Evolutionary conservation across 768 basidiomycete species (phyloP).

Genomic region (Serpula lacrymans): DNA sequence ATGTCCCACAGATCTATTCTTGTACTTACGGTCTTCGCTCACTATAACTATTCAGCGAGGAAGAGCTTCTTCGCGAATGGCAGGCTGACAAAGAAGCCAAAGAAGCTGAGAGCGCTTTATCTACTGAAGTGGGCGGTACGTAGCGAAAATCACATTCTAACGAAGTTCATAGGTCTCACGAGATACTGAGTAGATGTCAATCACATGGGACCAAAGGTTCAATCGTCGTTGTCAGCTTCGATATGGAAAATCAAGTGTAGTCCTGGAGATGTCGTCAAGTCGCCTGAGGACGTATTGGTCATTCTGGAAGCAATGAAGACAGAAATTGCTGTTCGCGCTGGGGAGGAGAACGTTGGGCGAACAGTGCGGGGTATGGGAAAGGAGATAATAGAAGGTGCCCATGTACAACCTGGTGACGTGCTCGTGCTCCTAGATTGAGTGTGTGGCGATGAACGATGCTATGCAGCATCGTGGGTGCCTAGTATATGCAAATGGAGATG

Average conservation of each 20-base stretch:
- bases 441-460: too few relatives aligned
- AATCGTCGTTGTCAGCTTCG: constrained; percentile 40
- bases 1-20: constrained; percentile 6
- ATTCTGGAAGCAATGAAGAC: constrained; percentile 69
- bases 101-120: not conserved
- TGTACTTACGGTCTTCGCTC: constrained; percentile 2
- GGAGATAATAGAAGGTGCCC: constrained; percentile 40
- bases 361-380: constrained; percentile 37
- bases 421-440: constrained; percentile 42
- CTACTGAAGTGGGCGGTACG: constrained; percentile 5
- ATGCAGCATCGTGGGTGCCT: too few relatives aligned
- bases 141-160: not conserved
- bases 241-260: constrained; percentile 50
- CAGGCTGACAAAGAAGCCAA: constrained; percentile 24
- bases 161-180: not conserved
- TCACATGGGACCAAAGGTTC: constrained; percentile 9
- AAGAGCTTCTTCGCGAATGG: constrained; percentile 42
- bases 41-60: constrained; percentile 34
- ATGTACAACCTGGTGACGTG: constrained; percentile 45
- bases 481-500: too few relatives aligned
- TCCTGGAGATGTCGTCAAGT: constrained; percentile 39
- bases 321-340: constrained; percentile 47
- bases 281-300: constrained; percentile 41
- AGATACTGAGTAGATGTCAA: constrained; percentile 7
- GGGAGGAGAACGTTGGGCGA: constrained; percentile 43